phyloP scores from a whole-genome alignment of 805 yeast genomes.

The Kodamaea hsintzibuensis region DNA sequence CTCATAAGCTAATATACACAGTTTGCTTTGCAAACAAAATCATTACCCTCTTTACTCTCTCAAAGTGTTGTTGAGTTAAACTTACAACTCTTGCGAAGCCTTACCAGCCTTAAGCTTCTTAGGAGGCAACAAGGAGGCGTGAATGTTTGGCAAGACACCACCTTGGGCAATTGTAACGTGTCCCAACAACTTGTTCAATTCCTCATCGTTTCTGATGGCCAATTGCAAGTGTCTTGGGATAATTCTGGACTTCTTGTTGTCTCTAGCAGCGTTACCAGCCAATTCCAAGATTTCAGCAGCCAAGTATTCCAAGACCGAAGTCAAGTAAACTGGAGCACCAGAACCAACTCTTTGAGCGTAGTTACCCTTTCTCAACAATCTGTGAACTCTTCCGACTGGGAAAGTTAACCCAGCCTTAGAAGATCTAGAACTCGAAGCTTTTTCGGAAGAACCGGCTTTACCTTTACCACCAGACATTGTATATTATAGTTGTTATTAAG shows the following conservation, averaged over 20 bases:
- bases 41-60: slow-evolving; percentile 3
- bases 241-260: slow-evolving; percentile 86
- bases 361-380: slow-evolving; percentile 52
- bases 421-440: slow-evolving; percentile 51
- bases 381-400: slow-evolving; percentile 54
- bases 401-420: slow-evolving; percentile 51
- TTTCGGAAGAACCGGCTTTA: slow-evolving; percentile 48
- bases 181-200: slow-evolving; percentile 50
- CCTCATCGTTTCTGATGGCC: slow-evolving; percentile 55
- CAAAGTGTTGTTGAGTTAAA: background rate
- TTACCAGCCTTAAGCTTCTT: slow-evolving; percentile 50
- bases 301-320: slow-evolving; percentile 51
- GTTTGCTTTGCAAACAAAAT: slow-evolving; percentile 13
- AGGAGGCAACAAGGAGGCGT: slow-evolving; percentile 54
- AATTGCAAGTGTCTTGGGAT: slow-evolving; percentile 54
- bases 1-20: slow-evolving; percentile 20
- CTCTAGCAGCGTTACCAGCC: slow-evolving; percentile 56
- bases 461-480: slow-evolving; percentile 26
- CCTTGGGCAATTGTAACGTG: slow-evolving; percentile 65
- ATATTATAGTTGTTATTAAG: background rate
- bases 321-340: slow-evolving; percentile 53
- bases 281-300: slow-evolving; percentile 53
- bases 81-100: slow-evolving; percentile 61
- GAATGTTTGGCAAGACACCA: slow-evolving; percentile 55
- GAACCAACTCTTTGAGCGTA: slow-evolving; percentile 54